A percentile compares a stretch with the other conserved stretches of the same genome.
Evolutionary conservation across 2,329 filamentous ascomycete genomes (phyloP).

Genomic region (Neobulgaria alba): DNA sequence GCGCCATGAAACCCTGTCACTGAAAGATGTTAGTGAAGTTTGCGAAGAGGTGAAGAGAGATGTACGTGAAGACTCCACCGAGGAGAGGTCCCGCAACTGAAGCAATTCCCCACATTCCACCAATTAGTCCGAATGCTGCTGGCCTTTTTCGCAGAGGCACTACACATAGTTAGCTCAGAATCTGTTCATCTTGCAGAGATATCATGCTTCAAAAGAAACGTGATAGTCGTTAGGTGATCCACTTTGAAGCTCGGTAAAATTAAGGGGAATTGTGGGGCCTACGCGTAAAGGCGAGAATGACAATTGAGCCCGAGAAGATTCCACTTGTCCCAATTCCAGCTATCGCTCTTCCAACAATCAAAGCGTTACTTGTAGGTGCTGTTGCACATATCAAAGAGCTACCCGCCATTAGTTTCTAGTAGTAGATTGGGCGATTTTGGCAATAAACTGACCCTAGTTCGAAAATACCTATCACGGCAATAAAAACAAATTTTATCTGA

Average conservation of each 20-base stretch:
- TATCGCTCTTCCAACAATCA: conserved; percentile 30
- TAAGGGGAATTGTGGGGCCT: background rate
- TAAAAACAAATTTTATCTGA: conserved; percentile 22
- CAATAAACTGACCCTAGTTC: conserved; percentile 24
- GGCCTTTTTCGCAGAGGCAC: conserved; percentile 24
- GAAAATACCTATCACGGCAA: conserved; percentile 26
- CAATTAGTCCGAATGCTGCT: conserved; percentile 23
- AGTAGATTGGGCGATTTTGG: conserved; percentile 3
- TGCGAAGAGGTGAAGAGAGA: conserved; percentile 52
- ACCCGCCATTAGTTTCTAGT: conserved; percentile 8
- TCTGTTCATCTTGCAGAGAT: background rate
- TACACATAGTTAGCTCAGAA: background rate
- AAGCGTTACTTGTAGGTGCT: conserved; percentile 26
- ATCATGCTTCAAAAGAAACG: background rate
- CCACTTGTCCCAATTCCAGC: conserved; percentile 27
- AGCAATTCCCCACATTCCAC: conserved; percentile 26
- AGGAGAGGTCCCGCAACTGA: conserved; percentile 27
- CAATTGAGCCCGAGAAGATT: conserved; percentile 27
- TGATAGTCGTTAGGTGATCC: background rate
- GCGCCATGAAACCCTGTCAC: conserved; percentile 33
- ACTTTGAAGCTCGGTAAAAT: too few relatives aligned
- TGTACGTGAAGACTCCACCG: conserved; percentile 24
- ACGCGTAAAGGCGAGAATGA: conserved; percentile 22
- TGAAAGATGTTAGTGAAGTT: conserved; percentile 52
- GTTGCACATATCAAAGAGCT: conserved; percentile 29